phyloP scores from a whole-genome alignment of 2,329 filamentous ascomycete species.

The Alternaria incomplexa region DNA sequence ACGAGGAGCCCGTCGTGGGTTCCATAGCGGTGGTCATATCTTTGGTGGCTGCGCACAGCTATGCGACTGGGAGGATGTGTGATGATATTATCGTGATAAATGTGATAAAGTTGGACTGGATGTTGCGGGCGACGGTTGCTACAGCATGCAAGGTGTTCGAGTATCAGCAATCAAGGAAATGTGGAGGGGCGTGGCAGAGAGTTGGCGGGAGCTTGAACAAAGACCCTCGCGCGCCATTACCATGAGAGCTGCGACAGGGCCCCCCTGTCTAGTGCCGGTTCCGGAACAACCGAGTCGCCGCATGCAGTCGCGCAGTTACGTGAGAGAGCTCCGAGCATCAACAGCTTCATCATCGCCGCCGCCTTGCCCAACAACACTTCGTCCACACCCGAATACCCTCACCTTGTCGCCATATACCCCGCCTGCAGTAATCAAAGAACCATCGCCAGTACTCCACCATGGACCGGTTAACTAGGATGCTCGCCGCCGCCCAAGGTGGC shows the following conservation, averaged over 20 bases:
- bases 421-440: not conserved
- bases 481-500: constrained; percentile 70
- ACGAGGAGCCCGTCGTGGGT: constrained; percentile 14
- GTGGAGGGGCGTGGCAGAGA: constrained; percentile 9
- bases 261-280: constrained; percentile 13
- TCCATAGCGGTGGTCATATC: constrained; percentile 20
- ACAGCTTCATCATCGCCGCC: constrained; percentile 18
- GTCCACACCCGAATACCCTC: not conserved
- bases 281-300: constrained; percentile 17
- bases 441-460: constrained; percentile 56
- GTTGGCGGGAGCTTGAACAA: constrained; percentile 19
- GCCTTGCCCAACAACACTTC: constrained; percentile 8
- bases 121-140: not conserved
- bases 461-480: constrained; percentile 91
- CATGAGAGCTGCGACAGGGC: constrained; percentile 11
- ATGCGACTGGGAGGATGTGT: constrained; percentile 7
- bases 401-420: not conserved
- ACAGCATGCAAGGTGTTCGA: not conserved
- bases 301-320: constrained; percentile 19
- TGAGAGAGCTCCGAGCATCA: constrained; percentile 16
- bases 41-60: constrained; percentile 21
- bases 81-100: not conserved
- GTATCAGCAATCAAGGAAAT: not conserved
- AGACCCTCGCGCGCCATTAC: constrained; percentile 9
- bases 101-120: not conserved